Evolutionary conservation across 176 grass and related monocot species (phyloP), one percentile per base, ranked within the genome.

Genomic region (Oryza glumipatula): DNA sequence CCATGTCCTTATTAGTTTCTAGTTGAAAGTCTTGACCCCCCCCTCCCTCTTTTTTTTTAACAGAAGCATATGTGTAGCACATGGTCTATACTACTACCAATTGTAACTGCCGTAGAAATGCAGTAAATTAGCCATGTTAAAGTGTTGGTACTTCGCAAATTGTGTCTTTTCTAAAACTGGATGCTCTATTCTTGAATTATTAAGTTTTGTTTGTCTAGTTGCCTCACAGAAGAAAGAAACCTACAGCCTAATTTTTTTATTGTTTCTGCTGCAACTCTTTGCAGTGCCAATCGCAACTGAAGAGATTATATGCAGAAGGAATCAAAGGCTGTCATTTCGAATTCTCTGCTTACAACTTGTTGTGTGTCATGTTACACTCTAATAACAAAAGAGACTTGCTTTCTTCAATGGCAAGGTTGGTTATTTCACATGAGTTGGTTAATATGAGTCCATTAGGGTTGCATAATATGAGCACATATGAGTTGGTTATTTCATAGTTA

Each of bases 251-350:
- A 13, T 58, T 79, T 79, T 79, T 74, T 39, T 79, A 76, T 61
- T 65, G 14, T 70, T 76, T 47, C 71, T 61, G 44, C 60, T 51
- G n/a, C 65, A 76, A 89, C 56, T 65, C 5, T 52, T 91, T 93
- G 81, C 92, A 98, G 95, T 98, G 95, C 72, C 95, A 98, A 60
- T 98, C 91, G 7, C 95, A 98, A 66, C 68, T 98, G 84, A 93
- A 88, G 71, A 93, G 89, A 70, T 90, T 95, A 84, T 98, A 98
- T 52, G 64, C 75, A 9, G 95, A 92, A 87, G 90, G 92, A 58
- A 82, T 98, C 61, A 78, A 89, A 41, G 95, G 95, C 14, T 91
- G 92, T 78, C 61, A 88, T 74, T 73, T 93, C 67, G 92, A 98
- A 89, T 98, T 98, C 44, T 91, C 95, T 73, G 92, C 92, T 65